phyloP scores from a whole-genome alignment of 257 asterid genomes.

The Solanum tarapatanum region DNA sequence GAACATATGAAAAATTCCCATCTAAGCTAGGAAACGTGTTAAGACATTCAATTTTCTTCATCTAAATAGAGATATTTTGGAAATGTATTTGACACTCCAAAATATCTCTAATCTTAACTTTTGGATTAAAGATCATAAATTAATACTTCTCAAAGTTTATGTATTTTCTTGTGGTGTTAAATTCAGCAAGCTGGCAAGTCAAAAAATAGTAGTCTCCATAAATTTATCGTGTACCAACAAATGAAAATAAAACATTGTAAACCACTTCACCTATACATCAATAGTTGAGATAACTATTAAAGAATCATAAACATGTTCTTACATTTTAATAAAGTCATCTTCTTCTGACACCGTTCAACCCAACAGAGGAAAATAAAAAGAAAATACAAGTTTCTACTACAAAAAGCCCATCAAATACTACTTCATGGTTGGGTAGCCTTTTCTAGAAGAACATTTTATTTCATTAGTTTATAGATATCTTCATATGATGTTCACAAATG shows the following conservation, averaged over 20 bases:
- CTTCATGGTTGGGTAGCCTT: not conserved
- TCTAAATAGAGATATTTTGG: not conserved
- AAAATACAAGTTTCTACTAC: not conserved
- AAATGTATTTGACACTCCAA: not conserved
- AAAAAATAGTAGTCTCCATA: too few species aligned
- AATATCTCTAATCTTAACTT: too few species aligned
- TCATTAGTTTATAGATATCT: not conserved
- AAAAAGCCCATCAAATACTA: not conserved
- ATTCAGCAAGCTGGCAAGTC: too few species aligned
- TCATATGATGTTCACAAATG: too few species aligned
- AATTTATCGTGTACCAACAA: not conserved
- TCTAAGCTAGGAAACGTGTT: not conserved
- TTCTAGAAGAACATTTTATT: not conserved
- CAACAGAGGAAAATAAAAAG: not conserved
- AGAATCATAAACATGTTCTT: not conserved
- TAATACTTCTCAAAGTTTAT: too few species aligned
- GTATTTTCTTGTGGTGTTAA: too few species aligned
- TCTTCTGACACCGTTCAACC: not conserved
- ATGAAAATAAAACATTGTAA: not conserved
- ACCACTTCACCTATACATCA: not conserved
- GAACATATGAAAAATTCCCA: not conserved
- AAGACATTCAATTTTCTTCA: not conserved
- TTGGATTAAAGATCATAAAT: too few species aligned
- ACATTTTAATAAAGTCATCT: not conserved
- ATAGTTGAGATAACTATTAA: not conserved